Base-by-base conservation (phyloP, 208 protist genomes). In the Angomonas ambiguus region DNA sequence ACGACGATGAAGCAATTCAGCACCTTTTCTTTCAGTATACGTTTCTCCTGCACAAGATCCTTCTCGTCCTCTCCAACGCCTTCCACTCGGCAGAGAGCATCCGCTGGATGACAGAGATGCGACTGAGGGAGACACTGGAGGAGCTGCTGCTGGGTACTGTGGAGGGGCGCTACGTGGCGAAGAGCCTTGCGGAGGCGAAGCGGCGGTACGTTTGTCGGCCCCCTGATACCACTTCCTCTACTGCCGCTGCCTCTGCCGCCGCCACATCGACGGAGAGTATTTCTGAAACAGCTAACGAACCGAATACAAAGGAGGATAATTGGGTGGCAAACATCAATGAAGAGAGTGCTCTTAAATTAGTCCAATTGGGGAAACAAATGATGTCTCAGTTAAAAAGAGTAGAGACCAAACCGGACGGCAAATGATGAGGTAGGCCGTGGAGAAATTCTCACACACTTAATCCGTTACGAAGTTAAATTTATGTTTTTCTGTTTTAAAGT, bases 311-410 rank as follows among this genome's bases (percentile, higher is more conserved):
- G 0, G 18, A 56, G 2, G 38, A 20, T 2, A 38, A 18, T 16
- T 85, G 79, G 79, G 75, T 85, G 56, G 51, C 79, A 27, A 85
- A 80, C 66, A 76, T 77, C 13, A 79, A 66, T 2, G 79, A 84
- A 41, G 85, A 85, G 60, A 82, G 75, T 13, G 74, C 87, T 48
- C 45, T 42, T 35, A 70, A 74, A 2, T 67, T 91, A 30, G 42
- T 84, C 42, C 72, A 67, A 41, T 62, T 91, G 13, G 49, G 49
- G 11, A 20, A 56, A 56, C 11, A 16, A 5, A 27, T 33, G 20
- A 22, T 24, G 13, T 8, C 8, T 33, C 18, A 65, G 59, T 4
- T 61, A 22, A 53, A 57, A n/a, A 34, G 48, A 49, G 24, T 55
- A 8, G 24, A 51, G 31, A 51, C n/a, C n/a, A n/a, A n/a, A n/a